Conservation (phyloP, 169 alveolate species). For the Hepatocystis sp. region DNA sequence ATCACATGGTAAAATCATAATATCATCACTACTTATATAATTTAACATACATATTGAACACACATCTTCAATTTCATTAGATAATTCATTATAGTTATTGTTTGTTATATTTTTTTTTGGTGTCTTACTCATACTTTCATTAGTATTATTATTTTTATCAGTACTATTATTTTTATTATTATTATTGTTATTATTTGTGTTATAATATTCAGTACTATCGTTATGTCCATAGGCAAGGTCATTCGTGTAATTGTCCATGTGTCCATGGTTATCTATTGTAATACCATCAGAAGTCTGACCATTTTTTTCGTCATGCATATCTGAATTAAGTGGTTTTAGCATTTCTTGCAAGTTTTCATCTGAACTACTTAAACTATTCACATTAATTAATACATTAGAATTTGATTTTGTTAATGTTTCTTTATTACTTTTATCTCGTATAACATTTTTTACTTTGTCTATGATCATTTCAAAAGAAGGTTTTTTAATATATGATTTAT, state of each 20-base stretch:
- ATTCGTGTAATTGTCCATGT: no score
- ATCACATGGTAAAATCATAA: constrained; percentile 85
- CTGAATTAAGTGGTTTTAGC: constrained; percentile 18
- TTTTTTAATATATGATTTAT: constrained; percentile 33
- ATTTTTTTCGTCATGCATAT: not conserved
- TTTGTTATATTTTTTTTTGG: no score
- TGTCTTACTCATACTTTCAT: no score
- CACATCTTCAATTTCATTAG: constrained; percentile 40
- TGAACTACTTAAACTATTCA: no score
- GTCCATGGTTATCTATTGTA: no score
- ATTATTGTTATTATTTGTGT: not conserved
- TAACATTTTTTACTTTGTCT: constrained; percentile 42
- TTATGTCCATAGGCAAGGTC: no score
- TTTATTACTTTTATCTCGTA: constrained; percentile 8
- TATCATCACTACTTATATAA: constrained; percentile 77
- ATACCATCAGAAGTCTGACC: no score
- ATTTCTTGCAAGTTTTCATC: constrained; percentile 20
- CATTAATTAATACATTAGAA: no score
- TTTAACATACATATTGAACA: constrained; percentile 60
- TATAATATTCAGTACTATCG: no score
- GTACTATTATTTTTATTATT: not conserved
- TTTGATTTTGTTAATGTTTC: no score
- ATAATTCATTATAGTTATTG: not conserved
- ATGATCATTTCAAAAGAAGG: constrained; percentile 64
- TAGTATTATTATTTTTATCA: no score